Evolutionary conservation across 106 monocot genomes (phyloP).

Genomic region (Acanthochlamys bracteata): DNA sequence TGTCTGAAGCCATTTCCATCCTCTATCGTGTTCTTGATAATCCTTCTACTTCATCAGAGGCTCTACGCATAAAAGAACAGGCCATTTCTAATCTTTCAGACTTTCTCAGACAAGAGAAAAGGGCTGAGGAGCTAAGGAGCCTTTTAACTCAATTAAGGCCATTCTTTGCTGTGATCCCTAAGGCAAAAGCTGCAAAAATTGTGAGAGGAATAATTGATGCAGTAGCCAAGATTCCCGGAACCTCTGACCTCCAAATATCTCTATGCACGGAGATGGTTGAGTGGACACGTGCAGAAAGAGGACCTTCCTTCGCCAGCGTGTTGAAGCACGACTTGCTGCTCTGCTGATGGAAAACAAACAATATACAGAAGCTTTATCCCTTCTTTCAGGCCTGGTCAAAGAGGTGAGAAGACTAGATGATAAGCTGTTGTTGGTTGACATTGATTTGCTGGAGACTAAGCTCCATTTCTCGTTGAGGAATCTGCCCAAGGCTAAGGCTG

Average conservation of each 20-base stretch:
- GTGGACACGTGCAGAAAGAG: constrained; percentile 31
- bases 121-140: constrained; percentile 11
- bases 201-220: constrained; percentile 16
- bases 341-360: constrained; percentile 79
- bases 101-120: constrained; percentile 12
- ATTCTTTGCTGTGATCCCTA: constrained; percentile 12
- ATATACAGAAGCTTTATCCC: constrained; percentile 66
- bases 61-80: constrained; percentile 17
- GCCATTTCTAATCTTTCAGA: constrained; percentile 8
- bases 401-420: constrained; percentile 93
- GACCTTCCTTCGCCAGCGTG: constrained; percentile 80
- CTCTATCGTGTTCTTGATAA: constrained; percentile 9
- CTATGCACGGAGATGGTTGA: constrained; percentile 15
- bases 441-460: constrained; percentile 88
- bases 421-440: constrained; percentile 84
- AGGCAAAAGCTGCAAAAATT: constrained; percentile 15
- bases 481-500: constrained; percentile 89
- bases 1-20: constrained; percentile 12
- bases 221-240: constrained; percentile 13
- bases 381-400: constrained; percentile 70
- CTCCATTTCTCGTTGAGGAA: constrained; percentile 89
- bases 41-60: constrained; percentile 13
- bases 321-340: constrained; percentile 81
- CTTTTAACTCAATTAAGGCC: constrained; percentile 12
- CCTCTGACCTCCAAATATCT: constrained; percentile 15